These are phyloP conservation scores for Botrytis galanthina DNA, from an alignment of 2,329 filamentous ascomycete species.

Conservation along the genomic window DNA sequence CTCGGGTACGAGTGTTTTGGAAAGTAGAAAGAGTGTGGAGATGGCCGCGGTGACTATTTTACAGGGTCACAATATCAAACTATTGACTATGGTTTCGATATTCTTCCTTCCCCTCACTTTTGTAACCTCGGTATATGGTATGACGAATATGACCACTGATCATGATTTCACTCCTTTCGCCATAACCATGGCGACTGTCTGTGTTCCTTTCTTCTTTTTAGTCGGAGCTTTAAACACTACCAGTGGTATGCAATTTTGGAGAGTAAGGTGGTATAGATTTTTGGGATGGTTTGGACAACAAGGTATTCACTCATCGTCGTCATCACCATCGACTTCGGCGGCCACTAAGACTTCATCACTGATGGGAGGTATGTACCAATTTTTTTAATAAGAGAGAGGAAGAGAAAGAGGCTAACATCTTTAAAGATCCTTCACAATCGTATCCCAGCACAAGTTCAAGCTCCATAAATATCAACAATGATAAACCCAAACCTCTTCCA, in stretches of 20 bases:
- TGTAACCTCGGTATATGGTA: constrained; percentile 58
- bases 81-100: constrained; percentile 52
- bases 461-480: not conserved
- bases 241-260: constrained; percentile 35
- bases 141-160: constrained; percentile 46
- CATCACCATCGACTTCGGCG: not conserved
- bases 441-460: not conserved
- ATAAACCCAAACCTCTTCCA: constrained; percentile 1
- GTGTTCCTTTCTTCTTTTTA: constrained; percentile 50
- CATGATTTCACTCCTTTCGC: constrained; percentile 47
- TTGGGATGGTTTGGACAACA: constrained; percentile 14
- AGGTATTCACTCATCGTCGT: not conserved
- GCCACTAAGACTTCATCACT: not conserved
- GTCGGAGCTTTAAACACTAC: constrained; percentile 47
- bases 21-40: constrained; percentile 59
- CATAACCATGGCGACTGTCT: constrained; percentile 40
- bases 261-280: constrained; percentile 27
- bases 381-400: too few relatives aligned
- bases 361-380: not conserved
- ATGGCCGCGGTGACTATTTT: constrained; percentile 49
- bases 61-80: constrained; percentile 61
- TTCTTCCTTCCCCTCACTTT: constrained; percentile 62
- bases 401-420: not conserved
- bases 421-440: not conserved
- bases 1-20: constrained; percentile 60